Conservation (phyloP, 192 early-diverging fungal species). For the Geosiphon pyriformis region DNA sequence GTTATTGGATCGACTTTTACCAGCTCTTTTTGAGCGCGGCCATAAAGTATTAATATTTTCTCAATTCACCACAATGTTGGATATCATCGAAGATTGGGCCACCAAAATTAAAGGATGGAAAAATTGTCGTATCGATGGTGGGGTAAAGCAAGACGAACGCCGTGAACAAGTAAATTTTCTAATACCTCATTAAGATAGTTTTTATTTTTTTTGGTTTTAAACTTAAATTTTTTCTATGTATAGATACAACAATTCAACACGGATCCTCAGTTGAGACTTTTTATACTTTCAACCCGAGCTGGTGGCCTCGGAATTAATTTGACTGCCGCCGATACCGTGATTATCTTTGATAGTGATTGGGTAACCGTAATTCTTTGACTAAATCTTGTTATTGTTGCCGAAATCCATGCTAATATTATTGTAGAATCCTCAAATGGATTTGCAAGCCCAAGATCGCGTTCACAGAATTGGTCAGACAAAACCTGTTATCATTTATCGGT, state of each 20-base stretch:
- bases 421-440: slow-evolving; percentile 96
- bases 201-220: not conserved
- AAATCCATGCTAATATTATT: not conserved
- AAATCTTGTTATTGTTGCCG: not conserved
- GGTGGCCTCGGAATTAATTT: slow-evolving; percentile 97
- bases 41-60: slow-evolving; percentile 95
- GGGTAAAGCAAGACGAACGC: slow-evolving; percentile 74
- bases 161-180: slow-evolving; percentile 41
- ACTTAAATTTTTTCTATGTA: not conserved
- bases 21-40: slow-evolving; percentile 66
- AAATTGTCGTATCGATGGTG: slow-evolving; percentile 89
- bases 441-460: slow-evolving; percentile 94
- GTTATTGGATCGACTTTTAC: slow-evolving; percentile 75
- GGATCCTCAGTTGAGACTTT: slow-evolving; percentile 60
- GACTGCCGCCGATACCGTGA: slow-evolving; percentile 92
- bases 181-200: too few species aligned
- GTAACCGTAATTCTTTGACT: slow-evolving; percentile 30
- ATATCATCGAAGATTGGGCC: slow-evolving; percentile 90
- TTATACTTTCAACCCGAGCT: slow-evolving; percentile 90
- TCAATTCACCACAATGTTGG: slow-evolving; percentile 86
- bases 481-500: slow-evolving; percentile 87
- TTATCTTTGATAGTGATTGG: slow-evolving; percentile 96
- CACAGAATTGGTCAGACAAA: slow-evolving; percentile 94
- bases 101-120: slow-evolving; percentile 68
- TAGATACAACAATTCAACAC: slow-evolving; percentile 72